A percentile compares a stretch with the other conserved stretches of the same genome.
These are phyloP conservation scores for Sporisorium iseilematis-ciliati DNA, from an alignment of 1,284 basidiomycete species.

Conservation along the genomic window DNA sequence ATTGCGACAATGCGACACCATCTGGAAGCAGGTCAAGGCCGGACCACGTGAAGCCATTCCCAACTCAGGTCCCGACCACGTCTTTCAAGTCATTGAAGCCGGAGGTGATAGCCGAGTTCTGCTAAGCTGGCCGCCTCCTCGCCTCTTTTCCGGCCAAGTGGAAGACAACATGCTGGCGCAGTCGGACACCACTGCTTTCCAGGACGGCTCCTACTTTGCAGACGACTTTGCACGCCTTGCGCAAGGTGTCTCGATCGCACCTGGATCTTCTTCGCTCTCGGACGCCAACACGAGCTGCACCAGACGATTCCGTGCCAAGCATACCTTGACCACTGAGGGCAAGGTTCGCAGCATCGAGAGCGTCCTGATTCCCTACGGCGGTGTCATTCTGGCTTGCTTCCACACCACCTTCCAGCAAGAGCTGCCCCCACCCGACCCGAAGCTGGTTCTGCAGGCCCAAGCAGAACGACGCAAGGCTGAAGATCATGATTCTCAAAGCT, in stretches of 20 bases:
- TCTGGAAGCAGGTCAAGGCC: conserved; percentile 46
- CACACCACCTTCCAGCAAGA: conserved; percentile 68
- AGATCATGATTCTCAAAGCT: conserved; percentile 15
- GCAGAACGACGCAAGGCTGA: conserved; percentile 35
- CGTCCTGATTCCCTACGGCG: conserved; percentile 93
- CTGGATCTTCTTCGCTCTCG: conserved; percentile 69
- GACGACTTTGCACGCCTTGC: conserved; percentile 85
- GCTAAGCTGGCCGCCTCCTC: conserved; percentile 84
- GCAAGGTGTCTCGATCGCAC: conserved; percentile 75
- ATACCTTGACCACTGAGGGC: conserved; percentile 76
- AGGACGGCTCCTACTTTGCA: conserved; percentile 78
- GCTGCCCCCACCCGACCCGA: conserved; percentile 39
- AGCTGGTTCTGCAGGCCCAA: conserved; percentile 29
- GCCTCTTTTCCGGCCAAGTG: conserved; percentile 38
- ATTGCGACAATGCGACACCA: conserved; percentile 62
- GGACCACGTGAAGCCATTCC: conserved; percentile 14
- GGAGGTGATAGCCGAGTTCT: conserved; percentile 76
- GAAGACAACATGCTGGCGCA: conserved; percentile 17
- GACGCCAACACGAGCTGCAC: conserved; percentile 92
- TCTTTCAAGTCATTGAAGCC: conserved; percentile 83
- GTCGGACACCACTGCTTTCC: conserved; percentile 36
- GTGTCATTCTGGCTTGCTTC: conserved; percentile 72
- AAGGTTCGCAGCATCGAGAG: conserved; percentile 79
- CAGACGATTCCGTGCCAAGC: conserved; percentile 85
- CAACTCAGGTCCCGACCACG: conserved; percentile 71